phyloP scores from a whole-genome alignment of 2,329 filamentous ascomycete genomes.

The Clonostachys chloroleuca region DNA sequence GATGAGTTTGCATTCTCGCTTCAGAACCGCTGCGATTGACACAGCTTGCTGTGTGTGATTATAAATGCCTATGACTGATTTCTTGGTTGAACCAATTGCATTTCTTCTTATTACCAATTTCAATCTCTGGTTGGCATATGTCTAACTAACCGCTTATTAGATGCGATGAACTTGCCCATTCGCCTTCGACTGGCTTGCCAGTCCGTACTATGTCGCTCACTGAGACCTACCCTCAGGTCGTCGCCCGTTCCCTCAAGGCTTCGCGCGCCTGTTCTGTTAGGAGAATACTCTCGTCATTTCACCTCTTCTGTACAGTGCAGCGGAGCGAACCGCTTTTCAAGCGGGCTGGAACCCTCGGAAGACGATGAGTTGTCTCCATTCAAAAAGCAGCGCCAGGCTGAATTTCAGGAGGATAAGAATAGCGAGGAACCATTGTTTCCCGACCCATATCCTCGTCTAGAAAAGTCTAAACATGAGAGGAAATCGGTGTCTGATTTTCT shows the following conservation, averaged over 20 bases:
- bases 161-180: constrained; percentile 27
- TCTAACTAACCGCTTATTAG: constrained; percentile 7
- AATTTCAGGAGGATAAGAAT: constrained; percentile 22
- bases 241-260: too few species aligned
- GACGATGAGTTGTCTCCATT: constrained; percentile 1
- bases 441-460: constrained; percentile 27
- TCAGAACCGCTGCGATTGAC: constrained; percentile 49
- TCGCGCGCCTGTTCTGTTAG: too few species aligned
- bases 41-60: constrained; percentile 38
- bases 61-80: constrained; percentile 33
- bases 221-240: not conserved
- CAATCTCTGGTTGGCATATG: not conserved
- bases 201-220: constrained; percentile 8
- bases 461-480: constrained; percentile 11
- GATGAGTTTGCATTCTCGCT: constrained; percentile 38
- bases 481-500: constrained; percentile 27
- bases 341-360: too few species aligned
- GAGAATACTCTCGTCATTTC: too few species aligned
- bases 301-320: too few species aligned
- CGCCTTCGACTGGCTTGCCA: constrained; percentile 27
- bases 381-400: constrained; percentile 8
- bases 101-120: too few species aligned
- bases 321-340: too few species aligned
- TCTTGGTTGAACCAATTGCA: not conserved
- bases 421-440: constrained; percentile 25